Base-by-base conservation (phyloP, 305 asterid genomes). In the Plantago lanceolata region DNA sequence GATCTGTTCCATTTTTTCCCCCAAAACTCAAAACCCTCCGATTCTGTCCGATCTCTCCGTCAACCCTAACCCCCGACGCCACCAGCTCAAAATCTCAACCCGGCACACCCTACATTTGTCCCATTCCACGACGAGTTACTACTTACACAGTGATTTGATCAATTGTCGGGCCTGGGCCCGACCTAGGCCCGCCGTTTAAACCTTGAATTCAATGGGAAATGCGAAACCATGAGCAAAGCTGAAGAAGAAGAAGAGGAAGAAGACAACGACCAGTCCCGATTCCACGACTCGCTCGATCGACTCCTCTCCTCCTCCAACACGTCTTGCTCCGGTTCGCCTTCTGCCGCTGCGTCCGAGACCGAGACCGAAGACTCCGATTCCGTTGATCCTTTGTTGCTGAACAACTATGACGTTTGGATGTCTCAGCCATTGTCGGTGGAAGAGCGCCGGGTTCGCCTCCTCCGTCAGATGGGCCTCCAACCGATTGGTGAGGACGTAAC, bases 211-310 rank as follows among this genome's bases (percentile, higher is more conserved):
- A 7, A 40, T 40, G 45, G 45, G 45, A 40, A 40, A 40, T 40
- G 45, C 45, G 13, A 40, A 2, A 40, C 45, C 45, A 40, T 40
- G 45, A 40, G 45, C 45, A 40, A 11, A 40, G 16, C 45, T 40
- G 45, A 40, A 11, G 45, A 40, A 40, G 45, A 40, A 11, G 45
- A 40, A 3, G 45, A 40, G 16, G 45, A 40, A 54, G 59, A 58
- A 16, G 90, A 77, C 67, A 77, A 81, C 28, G 88, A 81, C 67
- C 93, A 82, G 73, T 71, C 75, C 66, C 31, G 43, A 19, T 93
- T 85, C 70, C 86, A 94, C 81, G 97, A 90, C 77, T 86, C 99
- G 0, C 81, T 94, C 71, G 96, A 94, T 77, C 94, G 97, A 43
- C 76, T 94, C 21, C 84, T 86, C 19, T 90, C 99, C 58, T 94